Evolutionary conservation across 2,329 filamentous ascomycete genomes (phyloP), one percentile per base, ranked within the genome.

Genomic region (Monosporascus sp.): DNA sequence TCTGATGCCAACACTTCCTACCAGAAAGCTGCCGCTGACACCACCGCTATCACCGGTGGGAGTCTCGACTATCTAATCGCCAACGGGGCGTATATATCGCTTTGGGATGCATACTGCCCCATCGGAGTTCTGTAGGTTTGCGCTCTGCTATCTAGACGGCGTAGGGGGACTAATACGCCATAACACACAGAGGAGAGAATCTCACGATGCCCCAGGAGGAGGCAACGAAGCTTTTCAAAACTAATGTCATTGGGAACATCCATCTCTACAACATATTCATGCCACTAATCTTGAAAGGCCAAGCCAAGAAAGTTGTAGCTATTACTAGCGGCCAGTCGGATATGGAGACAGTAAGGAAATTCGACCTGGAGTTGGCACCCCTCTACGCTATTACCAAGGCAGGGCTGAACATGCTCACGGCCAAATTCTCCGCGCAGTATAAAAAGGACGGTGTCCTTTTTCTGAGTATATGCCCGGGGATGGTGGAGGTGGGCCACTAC

Each of bases 261-360:
- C 73, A 82, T 56, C 70, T 81, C 1, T 76, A 80, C 64, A 78
- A 78, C 58, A 58, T 76, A 2, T 83, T 80, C 60, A 51, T 80
- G 2, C 80, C 82, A 0, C 70, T 84, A 0, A 65, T 86, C 31
- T 67, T 73, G 2, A 76, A 79, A 43, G 75, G 81, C 4, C 60
- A 62, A 1, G 61, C 56, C 14, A 85, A 84, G 64, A 85, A 85
- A 61, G 69, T 83, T n/a, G 72, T 80, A 26, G 60, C 72, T 22
- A 73, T 85, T 5, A 73, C 76, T 6, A 76, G 65, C 0, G 81
- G 79, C 24, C 53, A 74, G 44, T 76, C 74, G 0, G 81, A 84
- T 53, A 11, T 51, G 3, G 55, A 56, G 5, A 17, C 54, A 3
- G 27, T 46, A 7, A 53, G 81, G 22, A 57, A 67, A 0, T 49